phyloP scores from a whole-genome alignment of 2,329 filamentous ascomycete genomes.

The Biscogniauxia mediterranea region DNA sequence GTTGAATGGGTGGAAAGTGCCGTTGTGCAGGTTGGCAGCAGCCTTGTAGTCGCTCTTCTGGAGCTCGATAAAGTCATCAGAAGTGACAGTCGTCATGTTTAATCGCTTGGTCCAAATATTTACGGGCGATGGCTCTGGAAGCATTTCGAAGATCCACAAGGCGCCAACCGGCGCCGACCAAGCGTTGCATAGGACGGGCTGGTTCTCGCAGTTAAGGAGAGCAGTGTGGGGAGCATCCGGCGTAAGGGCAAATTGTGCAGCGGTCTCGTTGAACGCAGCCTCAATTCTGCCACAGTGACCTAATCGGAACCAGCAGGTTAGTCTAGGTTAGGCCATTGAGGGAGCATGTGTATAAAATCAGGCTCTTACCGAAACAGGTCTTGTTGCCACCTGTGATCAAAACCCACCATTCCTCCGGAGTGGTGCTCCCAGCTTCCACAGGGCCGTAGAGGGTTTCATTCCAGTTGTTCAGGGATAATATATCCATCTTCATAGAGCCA shows the following conservation, averaged over 20 bases:
- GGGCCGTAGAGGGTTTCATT: slow-evolving; percentile 63
- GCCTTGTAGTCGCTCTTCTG: slow-evolving; percentile 50
- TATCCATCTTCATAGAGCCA: slow-evolving; percentile 50
- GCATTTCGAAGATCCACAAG: slow-evolving; percentile 66
- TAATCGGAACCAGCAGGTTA: slow-evolving; percentile 27
- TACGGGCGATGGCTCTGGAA: slow-evolving; percentile 62
- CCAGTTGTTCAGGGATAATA: slow-evolving; percentile 69
- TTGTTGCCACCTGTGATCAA: slow-evolving; percentile 73
- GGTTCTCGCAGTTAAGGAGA: slow-evolving; percentile 69
- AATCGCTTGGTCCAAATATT: slow-evolving; percentile 64
- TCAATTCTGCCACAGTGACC: slow-evolving; percentile 66
- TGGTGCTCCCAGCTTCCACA: slow-evolving; percentile 56
- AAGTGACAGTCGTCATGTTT: slow-evolving; percentile 67
- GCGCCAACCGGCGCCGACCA: slow-evolving; percentile 66
- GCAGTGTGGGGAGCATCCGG: slow-evolving; percentile 66
- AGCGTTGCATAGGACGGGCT: slow-evolving; percentile 72
- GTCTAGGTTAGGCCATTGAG: neutral
- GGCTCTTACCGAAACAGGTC: slow-evolving; percentile 65
- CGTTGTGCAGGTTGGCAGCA: slow-evolving; percentile 49
- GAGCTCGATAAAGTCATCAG: slow-evolving; percentile 61
- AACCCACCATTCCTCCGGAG: slow-evolving; percentile 74
- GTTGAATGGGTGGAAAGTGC: slow-evolving; percentile 74
- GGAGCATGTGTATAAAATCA: slow-evolving; percentile 1
- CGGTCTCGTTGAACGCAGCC: slow-evolving; percentile 64
- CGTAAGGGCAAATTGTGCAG: slow-evolving; percentile 59